Evolutionary conservation across 1,284 basidiomycete genomes (phyloP).

Genomic region (Cutaneotrichosporon spelunceum): DNA sequence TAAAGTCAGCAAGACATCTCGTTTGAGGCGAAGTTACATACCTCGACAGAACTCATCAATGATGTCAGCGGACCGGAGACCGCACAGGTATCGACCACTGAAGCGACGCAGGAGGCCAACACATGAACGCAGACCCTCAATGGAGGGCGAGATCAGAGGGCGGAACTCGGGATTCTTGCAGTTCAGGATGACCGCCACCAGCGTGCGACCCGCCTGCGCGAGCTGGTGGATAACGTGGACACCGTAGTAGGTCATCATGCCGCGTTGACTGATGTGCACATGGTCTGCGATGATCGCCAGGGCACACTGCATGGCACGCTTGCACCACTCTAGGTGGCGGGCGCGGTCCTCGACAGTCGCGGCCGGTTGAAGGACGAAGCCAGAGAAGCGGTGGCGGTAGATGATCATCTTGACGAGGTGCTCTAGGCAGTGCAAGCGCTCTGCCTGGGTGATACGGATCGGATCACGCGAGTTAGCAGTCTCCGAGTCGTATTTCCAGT

Average conservation of each 20-base stretch:
- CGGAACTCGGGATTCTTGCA: conserved; percentile 54
- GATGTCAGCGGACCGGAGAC: conserved; percentile 77
- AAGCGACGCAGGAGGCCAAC: conserved; percentile 66
- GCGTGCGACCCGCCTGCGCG: conserved; percentile 83
- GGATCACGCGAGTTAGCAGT: conserved; percentile 80
- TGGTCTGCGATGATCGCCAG: conserved; percentile 69
- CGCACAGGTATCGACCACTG: conserved; percentile 61
- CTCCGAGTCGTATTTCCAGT: conserved; percentile 74
- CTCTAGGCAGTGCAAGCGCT: conserved; percentile 75
- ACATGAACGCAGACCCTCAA: conserved; percentile 78
- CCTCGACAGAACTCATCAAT: conserved; percentile 88
- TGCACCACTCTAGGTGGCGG: conserved; percentile 49
- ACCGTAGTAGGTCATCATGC: conserved; percentile 89
- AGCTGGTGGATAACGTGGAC: conserved; percentile 90
- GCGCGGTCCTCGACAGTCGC: conserved; percentile 48
- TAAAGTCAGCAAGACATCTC: conserved; percentile 40
- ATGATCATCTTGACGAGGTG: conserved; percentile 71
- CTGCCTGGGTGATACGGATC: conserved; percentile 79
- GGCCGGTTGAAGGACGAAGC: conserved; percentile 50
- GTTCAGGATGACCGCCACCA: conserved; percentile 76
- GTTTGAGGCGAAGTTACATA: conserved; percentile 53
- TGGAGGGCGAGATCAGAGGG: conserved; percentile 68
- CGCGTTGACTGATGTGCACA: conserved; percentile 68
- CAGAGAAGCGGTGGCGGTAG: conserved; percentile 53
- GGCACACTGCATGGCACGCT: conserved; percentile 61